Evolutionary conservation across 768 basidiomycete species (phyloP), one percentile per base, ranked within the genome.

Genomic region (Macrolepiota dolichaula): DNA sequence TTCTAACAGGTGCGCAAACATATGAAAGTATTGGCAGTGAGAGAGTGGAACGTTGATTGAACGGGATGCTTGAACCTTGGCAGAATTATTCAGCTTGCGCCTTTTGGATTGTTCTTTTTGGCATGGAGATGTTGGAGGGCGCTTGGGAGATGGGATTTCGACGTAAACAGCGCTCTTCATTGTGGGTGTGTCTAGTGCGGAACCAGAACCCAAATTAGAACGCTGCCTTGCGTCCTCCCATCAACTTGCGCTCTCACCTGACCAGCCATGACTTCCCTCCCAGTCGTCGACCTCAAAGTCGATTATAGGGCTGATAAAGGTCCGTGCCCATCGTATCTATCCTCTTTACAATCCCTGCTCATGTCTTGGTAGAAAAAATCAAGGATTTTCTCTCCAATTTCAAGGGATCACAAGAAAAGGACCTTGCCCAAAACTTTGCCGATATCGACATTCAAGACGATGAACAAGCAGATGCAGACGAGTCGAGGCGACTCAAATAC

Each of bases 301-400:
- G 78, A 83, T 65, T 94, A 94, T 69, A 83, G 83, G 24, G 81
- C 80, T 2, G 93, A 94, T 68, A 85, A 89, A 76, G 85, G 92
- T 87, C 70, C 37, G 44, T 58, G 54, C 15, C 49, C n/a, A 17
- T 15, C 40, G 3, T 19, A 37, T 46, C 1, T 27, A 54, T 38
- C 22, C 25, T n/a, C 5, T 25, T 32, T 42, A 6, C 57, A 27
- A 50, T n/a, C n/a, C 32, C 13, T 9, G 24, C 55, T 64, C 13
- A 61, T 65, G 25, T 11, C 54, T 22, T 35, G 42, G 35, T 68
- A 94, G 92, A 82, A 13, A 83, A 78, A 73, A 92, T 95, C 69
- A 77, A 76, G 47, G 79, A 78, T 62, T 93, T 95, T 70, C 70
- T 95, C 64, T 84, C 85, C 49, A 85, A 80, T 49, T 94, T 85